Base-by-base conservation (phyloP, 768 basidiomycete genomes). In the Botryobasidium botryosum region DNA sequence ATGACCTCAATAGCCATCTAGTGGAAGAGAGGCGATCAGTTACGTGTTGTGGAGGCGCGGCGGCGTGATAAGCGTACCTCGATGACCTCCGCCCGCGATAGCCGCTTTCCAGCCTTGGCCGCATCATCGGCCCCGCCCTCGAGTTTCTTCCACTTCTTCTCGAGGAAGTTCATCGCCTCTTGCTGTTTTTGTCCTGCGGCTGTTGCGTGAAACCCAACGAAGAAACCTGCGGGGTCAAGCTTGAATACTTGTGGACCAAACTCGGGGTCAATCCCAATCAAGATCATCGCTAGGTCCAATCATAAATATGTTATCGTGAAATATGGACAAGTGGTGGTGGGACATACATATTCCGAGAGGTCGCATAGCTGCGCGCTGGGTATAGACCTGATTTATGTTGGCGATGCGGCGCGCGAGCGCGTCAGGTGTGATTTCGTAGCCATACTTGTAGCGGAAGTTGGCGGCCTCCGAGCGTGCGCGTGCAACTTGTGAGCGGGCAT, bases 371-470 rank as follows among this genome's bases (percentile, higher is more conserved):
- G 92, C 92, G 47, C 85, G 72, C 63, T 99, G 94, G 2, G 94
- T 99, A 63, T 96, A 96, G 1, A 96, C 92, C 63, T 97, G 94
- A 58, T 96, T 97, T 61, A 97, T 88, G 61, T 96, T 94, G 26
- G 92, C 94, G 57, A 99, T 66, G 38, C 92, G 73, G 51, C 90
- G 77, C 18, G 94, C 85, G 35, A 99, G 71, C n/a, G 84, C 80
- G 58, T 94, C 91, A 3, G 92, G 88, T 2, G 91, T 92, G 55
- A 99, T 94, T 64, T 99, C 94, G 58, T 97, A 91, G 24, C 94
- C 94, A 56, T 80, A 92, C 62, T 94, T 96, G 68, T 92, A 85
- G 52, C 90, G 71, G 68, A 88, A 96, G 6, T 85, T 75, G 12
- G 83, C 85, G 15, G 92, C 92, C 62, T 99, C 92, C 40, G 66